These are phyloP conservation scores for Pouteria campechiana DNA, from an alignment of 179 eudicot genomes.

Conservation along the genomic window DNA sequence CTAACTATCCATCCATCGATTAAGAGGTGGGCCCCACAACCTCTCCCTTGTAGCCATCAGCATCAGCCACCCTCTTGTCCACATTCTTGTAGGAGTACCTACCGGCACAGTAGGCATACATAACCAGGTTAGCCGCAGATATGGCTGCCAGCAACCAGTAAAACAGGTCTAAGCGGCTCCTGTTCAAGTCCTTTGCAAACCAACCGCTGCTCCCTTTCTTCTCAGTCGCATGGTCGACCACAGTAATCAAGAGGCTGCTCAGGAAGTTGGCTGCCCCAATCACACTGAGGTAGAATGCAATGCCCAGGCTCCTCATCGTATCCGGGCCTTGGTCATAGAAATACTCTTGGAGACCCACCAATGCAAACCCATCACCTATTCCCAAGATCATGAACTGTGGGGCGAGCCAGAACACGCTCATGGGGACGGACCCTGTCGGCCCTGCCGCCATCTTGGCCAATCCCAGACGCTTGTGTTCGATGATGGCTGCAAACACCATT, in stretches of 20 bases:
- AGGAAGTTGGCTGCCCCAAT: conserved; percentile 49
- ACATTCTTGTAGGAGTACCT: conserved; percentile 50
- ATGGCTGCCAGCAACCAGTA: conserved; percentile 52
- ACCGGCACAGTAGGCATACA: conserved; percentile 28
- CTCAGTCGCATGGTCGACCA: conserved; percentile 29
- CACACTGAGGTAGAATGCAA: conserved; percentile 58
- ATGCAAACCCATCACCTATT: conserved; percentile 52
- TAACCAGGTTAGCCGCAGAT: conserved; percentile 24
- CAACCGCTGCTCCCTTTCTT: conserved; percentile 31
- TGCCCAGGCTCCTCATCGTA: conserved; percentile 72
- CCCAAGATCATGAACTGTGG: conserved; percentile 55
- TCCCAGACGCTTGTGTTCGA: conserved; percentile 32
- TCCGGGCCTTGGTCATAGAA: conserved; percentile 77
- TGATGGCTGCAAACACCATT: conserved; percentile 52
- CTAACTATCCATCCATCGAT: too few species aligned
- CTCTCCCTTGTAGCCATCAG: conserved; percentile 21
- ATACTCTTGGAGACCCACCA: conserved; percentile 74
- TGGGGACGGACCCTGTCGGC: conserved; percentile 13
- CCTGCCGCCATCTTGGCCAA: conserved; percentile 14
- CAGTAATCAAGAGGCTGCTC: conserved; percentile 34
- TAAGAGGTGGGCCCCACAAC: too few species aligned
- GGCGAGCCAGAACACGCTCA: conserved; percentile 57
- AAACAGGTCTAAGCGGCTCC: conserved; percentile 52
- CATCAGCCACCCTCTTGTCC: conserved; percentile 16
- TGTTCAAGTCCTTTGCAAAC: conserved; percentile 58